phyloP scores from a whole-genome alignment of 345 rosid genomes.

The Pistacia atlantica region DNA sequence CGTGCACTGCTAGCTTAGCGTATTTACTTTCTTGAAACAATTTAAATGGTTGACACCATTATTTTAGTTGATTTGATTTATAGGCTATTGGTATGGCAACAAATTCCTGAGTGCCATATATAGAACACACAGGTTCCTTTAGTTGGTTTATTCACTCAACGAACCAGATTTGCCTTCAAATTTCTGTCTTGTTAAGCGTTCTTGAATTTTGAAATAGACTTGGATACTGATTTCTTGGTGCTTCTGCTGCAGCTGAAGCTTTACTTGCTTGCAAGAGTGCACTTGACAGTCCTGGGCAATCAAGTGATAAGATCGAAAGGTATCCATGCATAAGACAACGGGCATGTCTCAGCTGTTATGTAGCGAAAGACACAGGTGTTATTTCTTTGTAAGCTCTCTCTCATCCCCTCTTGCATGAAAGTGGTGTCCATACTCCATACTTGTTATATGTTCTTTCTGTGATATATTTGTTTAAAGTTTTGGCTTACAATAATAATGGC shows the following conservation, averaged over 20 bases:
- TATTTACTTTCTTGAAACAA: not conserved
- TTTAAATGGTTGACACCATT: not conserved
- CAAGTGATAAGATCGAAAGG: slow-evolving; percentile 23
- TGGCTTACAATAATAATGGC: not conserved
- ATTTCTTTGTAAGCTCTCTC: slow-evolving; percentile 40
- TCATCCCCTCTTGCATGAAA: not conserved
- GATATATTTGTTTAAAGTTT: not conserved
- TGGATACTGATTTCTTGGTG: slow-evolving; percentile 5
- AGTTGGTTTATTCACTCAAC: not conserved
- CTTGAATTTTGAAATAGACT: not conserved
- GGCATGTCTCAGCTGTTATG: slow-evolving; percentile 26
- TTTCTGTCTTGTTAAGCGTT: not conserved
- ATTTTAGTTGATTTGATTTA: not conserved
- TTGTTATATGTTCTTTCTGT: not conserved
- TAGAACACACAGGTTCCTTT: not conserved
- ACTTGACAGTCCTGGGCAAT: slow-evolving; percentile 15
- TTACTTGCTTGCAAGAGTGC: slow-evolving; percentile 33
- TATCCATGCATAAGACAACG: slow-evolving; percentile 35
- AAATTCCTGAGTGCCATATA: not conserved
- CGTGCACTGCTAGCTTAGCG: not conserved
- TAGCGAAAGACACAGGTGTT: slow-evolving; percentile 26
- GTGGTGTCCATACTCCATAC: not conserved
- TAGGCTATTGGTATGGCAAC: too few relatives aligned
- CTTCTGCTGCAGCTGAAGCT: slow-evolving; percentile 37
- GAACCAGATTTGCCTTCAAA: not conserved